phyloP scores from a whole-genome alignment of 2,329 filamentous ascomycete species.

The Colletotrichum ledebouriae region DNA sequence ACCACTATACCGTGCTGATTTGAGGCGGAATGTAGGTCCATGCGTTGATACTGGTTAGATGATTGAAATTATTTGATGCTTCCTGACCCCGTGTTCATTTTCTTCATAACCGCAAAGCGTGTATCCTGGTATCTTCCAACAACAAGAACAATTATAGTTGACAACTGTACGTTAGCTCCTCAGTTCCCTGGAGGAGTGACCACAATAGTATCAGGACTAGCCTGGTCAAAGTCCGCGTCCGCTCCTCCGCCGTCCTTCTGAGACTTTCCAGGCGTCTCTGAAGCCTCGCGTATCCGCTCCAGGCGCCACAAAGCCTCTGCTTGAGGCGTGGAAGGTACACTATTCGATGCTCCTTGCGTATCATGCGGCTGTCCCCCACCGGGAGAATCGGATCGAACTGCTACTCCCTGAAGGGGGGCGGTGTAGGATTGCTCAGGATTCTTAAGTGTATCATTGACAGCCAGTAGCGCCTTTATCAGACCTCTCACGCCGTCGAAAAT shows the following conservation, averaged over 20 bases:
- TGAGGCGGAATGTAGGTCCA: too few species aligned
- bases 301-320: slow-evolving; percentile 31
- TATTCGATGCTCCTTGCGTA: background rate
- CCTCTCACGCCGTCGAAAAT: slow-evolving; percentile 58
- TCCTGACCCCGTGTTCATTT: too few species aligned
- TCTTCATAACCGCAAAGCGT: too few species aligned
- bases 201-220: slow-evolving; percentile 41
- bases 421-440: slow-evolving; percentile 45
- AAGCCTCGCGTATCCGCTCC: slow-evolving; percentile 35
- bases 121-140: too few species aligned
- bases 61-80: too few species aligned
- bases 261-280: slow-evolving; percentile 35
- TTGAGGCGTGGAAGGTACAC: slow-evolving; percentile 17
- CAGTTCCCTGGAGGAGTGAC: slow-evolving; percentile 32
- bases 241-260: background rate
- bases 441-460: slow-evolving; percentile 55
- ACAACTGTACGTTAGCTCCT: background rate
- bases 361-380: background rate
- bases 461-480: slow-evolving; percentile 56
- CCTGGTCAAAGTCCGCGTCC: slow-evolving; percentile 34
- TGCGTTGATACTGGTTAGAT: too few species aligned
- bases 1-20: too few species aligned
- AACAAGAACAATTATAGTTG: too few species aligned
- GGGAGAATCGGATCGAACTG: slow-evolving; percentile 21
- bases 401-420: slow-evolving; percentile 51